Evolutionary conservation across 2,329 filamentous ascomycete genomes (phyloP), one percentile per base, ranked within the genome.

Genomic region (Niveomyces coronatus): DNA sequence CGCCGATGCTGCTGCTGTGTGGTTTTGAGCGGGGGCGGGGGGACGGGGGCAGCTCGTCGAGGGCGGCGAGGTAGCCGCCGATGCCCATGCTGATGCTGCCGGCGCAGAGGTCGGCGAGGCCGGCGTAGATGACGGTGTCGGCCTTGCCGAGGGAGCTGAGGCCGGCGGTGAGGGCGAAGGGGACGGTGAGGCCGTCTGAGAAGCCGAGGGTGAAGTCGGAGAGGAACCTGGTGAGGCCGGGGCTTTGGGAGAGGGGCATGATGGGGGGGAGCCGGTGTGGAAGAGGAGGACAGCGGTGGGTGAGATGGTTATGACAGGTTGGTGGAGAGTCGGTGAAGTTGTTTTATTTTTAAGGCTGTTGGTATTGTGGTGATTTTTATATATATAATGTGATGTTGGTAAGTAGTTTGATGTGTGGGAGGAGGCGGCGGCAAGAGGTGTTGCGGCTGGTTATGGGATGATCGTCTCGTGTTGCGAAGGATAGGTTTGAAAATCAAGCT

Each of bases 61-160:
- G 60, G 38, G 77, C 76, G 2, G 78, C 75, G 2, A 85, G 61
- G 49, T 80, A 85, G 10, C 77, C 79, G 14, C 81, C 78, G 11
- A 85, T 68, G 3, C 80, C 81, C 81, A 85, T 85, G 31, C 75
- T 81, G 43, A 85, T 82, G 32, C 76, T 74, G 3, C 82, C 80
- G 0, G 79, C 77, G 43, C 81, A 79, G 27, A 85, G 64, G 54
- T 85, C 81, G 1, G 80, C 80, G 19, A 83, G 58, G 1, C 82
- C 81, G 3, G 77, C 81, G 27, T 76, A 74, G 16, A 87, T 71
- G 38, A 81, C 74, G 0, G 76, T 74, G 39, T 71, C 69, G 11
- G 74, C 71, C 39, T 70, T 65, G 3, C 75, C 76, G 5, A 81
- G 61, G 3, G 70, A 71, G 15, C 71, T 74, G 4, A 86, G 64